phyloP scores from a whole-genome alignment of 768 basidiomycete genomes.

The Panus rudis region DNA sequence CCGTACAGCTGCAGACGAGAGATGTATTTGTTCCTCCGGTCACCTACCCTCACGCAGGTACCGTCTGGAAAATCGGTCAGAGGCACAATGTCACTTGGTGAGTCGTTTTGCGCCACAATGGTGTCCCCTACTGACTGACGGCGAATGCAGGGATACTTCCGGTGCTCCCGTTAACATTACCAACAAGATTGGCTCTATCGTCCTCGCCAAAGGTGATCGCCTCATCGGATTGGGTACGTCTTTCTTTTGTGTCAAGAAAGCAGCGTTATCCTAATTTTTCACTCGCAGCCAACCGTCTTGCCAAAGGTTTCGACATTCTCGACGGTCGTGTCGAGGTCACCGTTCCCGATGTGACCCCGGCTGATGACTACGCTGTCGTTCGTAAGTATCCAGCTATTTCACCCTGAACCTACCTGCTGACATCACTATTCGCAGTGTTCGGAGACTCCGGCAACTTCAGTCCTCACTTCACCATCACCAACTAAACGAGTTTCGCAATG shows the following conservation, averaged over 20 bases:
- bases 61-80: constrained; percentile 40
- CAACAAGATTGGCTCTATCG: constrained; percentile 24
- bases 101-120: constrained; percentile 3
- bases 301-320: constrained; percentile 29
- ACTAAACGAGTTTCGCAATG: constrained; percentile 6
- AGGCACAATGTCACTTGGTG: constrained; percentile 45
- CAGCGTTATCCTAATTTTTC: background rate
- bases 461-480: constrained; percentile 29
- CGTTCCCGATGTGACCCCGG: constrained; percentile 30
- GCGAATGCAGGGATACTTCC: constrained; percentile 29
- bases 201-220: constrained; percentile 22
- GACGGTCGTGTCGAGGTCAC: constrained; percentile 28
- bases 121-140: background rate
- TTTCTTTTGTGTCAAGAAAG: background rate
- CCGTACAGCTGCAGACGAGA: constrained; percentile 28
- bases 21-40: constrained; percentile 45
- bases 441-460: constrained; percentile 44
- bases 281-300: constrained; percentile 26
- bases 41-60: constrained; percentile 32
- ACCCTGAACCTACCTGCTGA: background rate
- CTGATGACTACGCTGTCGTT: constrained; percentile 31
- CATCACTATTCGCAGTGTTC: constrained; percentile 28
- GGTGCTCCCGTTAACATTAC: constrained; percentile 35
- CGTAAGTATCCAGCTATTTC: constrained; percentile 26
- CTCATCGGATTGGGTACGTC: constrained; percentile 28